Percentiles rank a stretch among this genome's conserved stretches.
Conservation (phyloP, 805 yeast genomes). For the Metschnikowia baotianmanensis region DNA sequence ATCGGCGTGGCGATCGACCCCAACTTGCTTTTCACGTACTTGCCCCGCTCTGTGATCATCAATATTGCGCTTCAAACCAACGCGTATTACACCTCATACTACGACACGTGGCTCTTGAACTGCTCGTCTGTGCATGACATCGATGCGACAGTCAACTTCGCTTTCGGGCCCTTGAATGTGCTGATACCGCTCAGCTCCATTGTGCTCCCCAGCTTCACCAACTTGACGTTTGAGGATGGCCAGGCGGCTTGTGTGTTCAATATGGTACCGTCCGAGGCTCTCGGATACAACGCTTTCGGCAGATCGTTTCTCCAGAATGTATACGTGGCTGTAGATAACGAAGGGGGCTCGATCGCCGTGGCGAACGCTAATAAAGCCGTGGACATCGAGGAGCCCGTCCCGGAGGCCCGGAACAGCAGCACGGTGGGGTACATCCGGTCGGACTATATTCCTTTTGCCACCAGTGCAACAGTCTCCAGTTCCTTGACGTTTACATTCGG, state of each 20-base stretch:
- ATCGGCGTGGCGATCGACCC: constrained; percentile 61
- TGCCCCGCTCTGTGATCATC: constrained; percentile 57
- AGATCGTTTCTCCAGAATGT: constrained; percentile 51
- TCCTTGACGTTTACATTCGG: constrained; percentile 14
- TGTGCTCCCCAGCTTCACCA: constrained; percentile 30
- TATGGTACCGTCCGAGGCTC: constrained; percentile 45
- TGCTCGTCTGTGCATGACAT: constrained; percentile 48
- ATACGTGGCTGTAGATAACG: constrained; percentile 65
- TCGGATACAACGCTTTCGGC: constrained; percentile 58
- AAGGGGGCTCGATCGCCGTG: constrained; percentile 51
- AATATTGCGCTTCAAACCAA: constrained; percentile 67
- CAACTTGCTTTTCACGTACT: constrained; percentile 44
- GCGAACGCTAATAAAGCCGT: constrained; percentile 43
- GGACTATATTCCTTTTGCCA: constrained; percentile 52
- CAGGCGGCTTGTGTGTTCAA: constrained; percentile 54
- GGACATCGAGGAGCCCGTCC: background rate
- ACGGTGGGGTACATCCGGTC: constrained; percentile 32
- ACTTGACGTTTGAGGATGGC: constrained; percentile 52
- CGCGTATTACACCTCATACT: constrained; percentile 53
- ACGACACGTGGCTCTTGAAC: constrained; percentile 58
- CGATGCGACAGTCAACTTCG: constrained; percentile 51
- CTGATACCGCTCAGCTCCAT: constrained; percentile 50
- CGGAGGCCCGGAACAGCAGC: constrained; percentile 14
- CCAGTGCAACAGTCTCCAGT: constrained; percentile 5
- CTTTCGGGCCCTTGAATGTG: constrained; percentile 51